Base-by-base conservation (phyloP, 148 eudicot species). In the Talinum fruticosum region DNA sequence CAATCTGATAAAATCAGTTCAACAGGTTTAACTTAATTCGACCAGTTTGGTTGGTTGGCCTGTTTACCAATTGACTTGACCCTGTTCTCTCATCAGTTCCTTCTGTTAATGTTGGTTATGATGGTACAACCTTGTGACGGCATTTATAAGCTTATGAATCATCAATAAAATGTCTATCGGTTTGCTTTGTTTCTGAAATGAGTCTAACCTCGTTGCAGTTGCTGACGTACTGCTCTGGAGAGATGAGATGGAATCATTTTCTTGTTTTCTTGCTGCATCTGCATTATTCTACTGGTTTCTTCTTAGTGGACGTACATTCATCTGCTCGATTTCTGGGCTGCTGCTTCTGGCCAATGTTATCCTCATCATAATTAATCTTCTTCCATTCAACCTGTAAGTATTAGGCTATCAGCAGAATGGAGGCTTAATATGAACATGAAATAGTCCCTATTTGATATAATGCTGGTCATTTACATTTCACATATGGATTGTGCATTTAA, bases 201-300 rank as follows among this genome's bases (percentile, higher is more conserved):
- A 76, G 68, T 69, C 36, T 69, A 49, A 35, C 19, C 64, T 49
- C 62, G 81, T 51, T 91, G 89, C 94, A 95, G 99, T 93, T 87
- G 94, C 97, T 74, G 94, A 95, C 73, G 80, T 95, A 77, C 83
- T 96, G 75, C 86, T 96, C 35, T 96, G 99, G 99, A 91, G 94
- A 83, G 92, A 96, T 78, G 97, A 96, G 87, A 91, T 80, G 94
- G 92, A 85, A 78, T 85, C 94, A 35, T 96, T 93, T 85, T 69
- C 86, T 57, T 89, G 79, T 84, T 96, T 96, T 78, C 84, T 88
- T 74, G 83, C 74, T 67, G 77, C 84, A 51, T 88, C 78, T 77
- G 69, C 80, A 44, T 75, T 91, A 45, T 91, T 84, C 82, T 86
- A 90, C 82, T 96, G 97, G 93, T 84, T 93, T 87, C 90, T 90